A percentile compares a stretch with the other conserved stretches of the same genome.
Conservation (phyloP, 139 green algal genomes). For the Desmodesmus armatus region DNA sequence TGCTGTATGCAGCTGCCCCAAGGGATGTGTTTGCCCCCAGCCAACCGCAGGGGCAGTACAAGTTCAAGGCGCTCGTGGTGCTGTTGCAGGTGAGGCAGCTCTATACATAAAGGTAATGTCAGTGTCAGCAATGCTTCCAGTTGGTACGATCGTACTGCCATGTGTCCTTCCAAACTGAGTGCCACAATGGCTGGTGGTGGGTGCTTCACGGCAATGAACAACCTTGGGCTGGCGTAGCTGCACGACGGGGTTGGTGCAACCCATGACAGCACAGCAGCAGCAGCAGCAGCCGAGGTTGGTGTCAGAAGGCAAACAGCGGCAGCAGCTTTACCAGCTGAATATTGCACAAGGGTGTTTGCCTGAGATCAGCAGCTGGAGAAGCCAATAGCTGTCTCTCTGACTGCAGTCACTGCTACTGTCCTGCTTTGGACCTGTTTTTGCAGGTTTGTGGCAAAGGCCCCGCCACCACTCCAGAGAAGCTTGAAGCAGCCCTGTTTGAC, state of each 20-base stretch:
- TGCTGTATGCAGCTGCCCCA: slow-evolving; percentile 1
- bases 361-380: not conserved
- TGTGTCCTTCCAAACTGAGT: too few relatives aligned
- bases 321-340: not conserved
- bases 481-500: slow-evolving; percentile 11
- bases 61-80: slow-evolving; percentile 22
- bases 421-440: not conserved
- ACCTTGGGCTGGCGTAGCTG: too few relatives aligned
- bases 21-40: not conserved
- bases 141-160: too few relatives aligned
- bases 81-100: slow-evolving; percentile 11
- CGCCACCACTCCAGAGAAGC: slow-evolving; percentile 25
- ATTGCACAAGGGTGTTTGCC: not conserved
- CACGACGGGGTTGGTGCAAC: too few relatives aligned
- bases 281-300: not conserved
- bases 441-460: slow-evolving; percentile 41
- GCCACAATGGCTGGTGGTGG: too few relatives aligned
- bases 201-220: too few relatives aligned
- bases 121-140: not conserved
- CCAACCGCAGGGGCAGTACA: slow-evolving; percentile 1
- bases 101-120: too few relatives aligned
- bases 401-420: not conserved
- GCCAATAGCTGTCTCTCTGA: not conserved
- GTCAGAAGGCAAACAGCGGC: not conserved
- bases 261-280: too few relatives aligned